A percentile compares a stretch with the other conserved stretches of the same genome.
These are phyloP conservation scores for Monascus purpureus DNA, from an alignment of 495 filamentous ascomycete genomes.

Conservation along the genomic window DNA sequence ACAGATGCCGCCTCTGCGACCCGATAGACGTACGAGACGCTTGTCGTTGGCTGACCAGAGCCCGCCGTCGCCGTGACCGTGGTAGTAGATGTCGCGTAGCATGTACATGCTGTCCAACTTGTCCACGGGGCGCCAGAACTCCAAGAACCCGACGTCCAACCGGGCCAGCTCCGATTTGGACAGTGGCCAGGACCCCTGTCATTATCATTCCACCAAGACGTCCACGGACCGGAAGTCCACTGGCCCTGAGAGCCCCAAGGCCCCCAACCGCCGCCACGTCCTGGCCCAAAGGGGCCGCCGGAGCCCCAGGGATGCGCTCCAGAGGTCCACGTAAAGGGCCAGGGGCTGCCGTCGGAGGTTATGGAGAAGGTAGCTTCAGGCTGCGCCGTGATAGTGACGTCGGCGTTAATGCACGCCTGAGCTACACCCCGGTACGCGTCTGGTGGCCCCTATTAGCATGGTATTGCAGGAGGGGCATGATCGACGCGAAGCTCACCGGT, in stretches of 20 bases:
- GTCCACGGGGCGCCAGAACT: background rate
- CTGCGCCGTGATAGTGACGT: no score
- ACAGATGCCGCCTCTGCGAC: background rate
- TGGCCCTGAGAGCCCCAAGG: background rate
- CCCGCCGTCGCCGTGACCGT: background rate
- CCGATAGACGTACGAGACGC: background rate
- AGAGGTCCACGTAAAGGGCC: no score
- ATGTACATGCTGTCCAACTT: background rate
- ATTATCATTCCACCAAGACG: background rate
- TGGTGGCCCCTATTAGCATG: no score
- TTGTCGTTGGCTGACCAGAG: background rate
- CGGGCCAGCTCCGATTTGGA: background rate
- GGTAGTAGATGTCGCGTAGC: background rate
- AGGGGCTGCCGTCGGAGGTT: no score
- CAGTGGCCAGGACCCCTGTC: background rate
- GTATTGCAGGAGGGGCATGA: no score
- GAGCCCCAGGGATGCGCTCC: no score
- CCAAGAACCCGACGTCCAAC: background rate
- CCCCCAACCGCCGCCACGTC: background rate
- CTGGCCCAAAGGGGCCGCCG: background rate
- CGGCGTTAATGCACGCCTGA: no score
- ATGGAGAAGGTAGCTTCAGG: no score
- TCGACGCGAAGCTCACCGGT: no score
- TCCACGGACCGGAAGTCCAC: background rate
- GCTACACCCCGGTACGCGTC: no score